Percentiles rank a stretch among this genome's conserved stretches.
Evolutionary conservation across 2,329 filamentous ascomycete species (phyloP).

Genomic region (Aspergillus calidoustus): DNA sequence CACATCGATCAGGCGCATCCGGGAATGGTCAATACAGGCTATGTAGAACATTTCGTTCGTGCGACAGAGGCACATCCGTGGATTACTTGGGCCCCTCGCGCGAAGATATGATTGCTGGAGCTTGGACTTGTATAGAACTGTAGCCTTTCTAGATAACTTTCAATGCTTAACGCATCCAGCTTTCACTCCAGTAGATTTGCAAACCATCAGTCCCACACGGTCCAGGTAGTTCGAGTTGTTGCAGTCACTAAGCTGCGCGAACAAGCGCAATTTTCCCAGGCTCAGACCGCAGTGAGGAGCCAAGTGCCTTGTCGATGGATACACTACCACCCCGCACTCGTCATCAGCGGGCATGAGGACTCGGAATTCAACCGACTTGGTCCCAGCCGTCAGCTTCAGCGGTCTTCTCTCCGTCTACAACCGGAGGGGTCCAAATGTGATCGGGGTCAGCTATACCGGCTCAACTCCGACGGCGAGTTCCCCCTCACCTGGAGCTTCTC

Average conservation of each 20-base stretch:
- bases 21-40: constrained; percentile 52
- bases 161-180: neutral
- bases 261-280: too few species aligned
- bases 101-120: neutral
- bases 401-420: neutral
- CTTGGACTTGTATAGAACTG: neutral
- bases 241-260: too few species aligned
- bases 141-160: neutral
- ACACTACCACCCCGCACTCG: neutral
- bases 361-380: neutral
- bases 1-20: constrained; percentile 49
- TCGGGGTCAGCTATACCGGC: too few species aligned
- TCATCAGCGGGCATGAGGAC: neutral
- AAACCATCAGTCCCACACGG: too few species aligned
- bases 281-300: too few species aligned
- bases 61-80: neutral
- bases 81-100: constrained; percentile 1
- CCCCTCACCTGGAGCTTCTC: neutral
- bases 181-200: too few species aligned
- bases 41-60: constrained; percentile 57
- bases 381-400: neutral
- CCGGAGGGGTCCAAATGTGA: too few species aligned
- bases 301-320: too few species aligned
- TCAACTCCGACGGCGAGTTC: neutral
- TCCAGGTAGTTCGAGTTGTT: too few species aligned